These are phyloP conservation scores for Casaregolazyma lundiana DNA, from an alignment of 1,139 yeast genomes.

Conservation along the genomic window DNA sequence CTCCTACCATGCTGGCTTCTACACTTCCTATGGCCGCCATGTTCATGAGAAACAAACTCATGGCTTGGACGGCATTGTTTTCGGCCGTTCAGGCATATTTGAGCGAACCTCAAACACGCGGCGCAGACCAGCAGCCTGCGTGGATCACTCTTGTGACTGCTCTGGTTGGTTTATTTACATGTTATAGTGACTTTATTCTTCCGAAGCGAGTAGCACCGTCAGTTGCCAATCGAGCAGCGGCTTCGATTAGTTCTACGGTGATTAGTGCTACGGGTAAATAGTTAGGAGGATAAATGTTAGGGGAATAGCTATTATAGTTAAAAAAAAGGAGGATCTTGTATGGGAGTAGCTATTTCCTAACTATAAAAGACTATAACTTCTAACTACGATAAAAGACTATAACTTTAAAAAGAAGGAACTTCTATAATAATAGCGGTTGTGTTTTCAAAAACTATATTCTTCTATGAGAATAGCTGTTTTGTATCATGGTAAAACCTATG, in stretches of 20 bases:
- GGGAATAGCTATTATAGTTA: background rate
- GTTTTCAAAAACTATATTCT: too few relatives aligned
- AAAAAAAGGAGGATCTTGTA: background rate
- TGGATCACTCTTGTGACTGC: slow-evolving; percentile 31
- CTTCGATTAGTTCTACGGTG: slow-evolving; percentile 12
- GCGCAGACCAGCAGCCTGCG: slow-evolving; percentile 30
- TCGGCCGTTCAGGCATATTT: slow-evolving; percentile 48
- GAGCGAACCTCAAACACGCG: slow-evolving; percentile 43
- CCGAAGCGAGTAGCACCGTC: slow-evolving; percentile 27
- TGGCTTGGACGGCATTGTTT: slow-evolving; percentile 56
- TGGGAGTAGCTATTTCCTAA: background rate
- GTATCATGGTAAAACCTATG: too few relatives aligned
- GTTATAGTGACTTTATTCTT: slow-evolving; percentile 36
- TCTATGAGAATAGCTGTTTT: too few relatives aligned
- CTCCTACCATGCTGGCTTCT: slow-evolving; percentile 41
- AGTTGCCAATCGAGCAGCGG: slow-evolving; percentile 8
- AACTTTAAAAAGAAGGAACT: too few relatives aligned
- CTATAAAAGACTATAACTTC: too few relatives aligned
- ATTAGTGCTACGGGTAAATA: slow-evolving; percentile 3
- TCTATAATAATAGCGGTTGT: too few relatives aligned
- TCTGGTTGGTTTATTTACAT: slow-evolving; percentile 30
- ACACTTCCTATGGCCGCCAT: slow-evolving; percentile 64
- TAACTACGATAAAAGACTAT: too few relatives aligned
- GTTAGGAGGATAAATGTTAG: background rate
- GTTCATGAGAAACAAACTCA: slow-evolving; percentile 45